phyloP scores from a whole-genome alignment of 345 rosid genomes.

The Heritiera littoralis region DNA sequence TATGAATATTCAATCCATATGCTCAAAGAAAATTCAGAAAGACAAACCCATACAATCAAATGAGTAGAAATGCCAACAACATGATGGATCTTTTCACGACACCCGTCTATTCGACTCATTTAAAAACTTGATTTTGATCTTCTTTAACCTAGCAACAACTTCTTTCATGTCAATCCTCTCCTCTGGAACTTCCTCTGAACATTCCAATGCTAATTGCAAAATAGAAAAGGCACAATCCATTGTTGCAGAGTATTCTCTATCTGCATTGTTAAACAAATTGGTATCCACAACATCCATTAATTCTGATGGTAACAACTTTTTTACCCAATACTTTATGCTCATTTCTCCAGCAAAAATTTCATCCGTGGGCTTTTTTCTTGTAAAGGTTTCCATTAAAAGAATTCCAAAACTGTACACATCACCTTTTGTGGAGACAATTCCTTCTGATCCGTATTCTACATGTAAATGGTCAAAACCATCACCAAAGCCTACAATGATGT shows the following conservation, averaged over 20 bases:
- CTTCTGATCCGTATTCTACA: conserved; percentile 19
- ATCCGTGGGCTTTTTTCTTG: conserved; percentile 24
- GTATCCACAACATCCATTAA: not conserved
- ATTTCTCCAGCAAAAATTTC: conserved; percentile 11
- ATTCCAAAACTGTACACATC: conserved; percentile 19
- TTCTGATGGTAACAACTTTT: not conserved
- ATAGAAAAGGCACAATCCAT: not conserved
- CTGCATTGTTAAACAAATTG: not conserved
- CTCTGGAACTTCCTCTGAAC: conserved; percentile 10
- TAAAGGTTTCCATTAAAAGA: conserved; percentile 1
- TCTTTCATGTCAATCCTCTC: conserved; percentile 19
- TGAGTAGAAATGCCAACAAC: not conserved
- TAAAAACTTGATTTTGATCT: not conserved
- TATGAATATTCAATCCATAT: too few species aligned
- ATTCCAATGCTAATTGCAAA: conserved; percentile 19
- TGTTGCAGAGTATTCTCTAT: not conserved
- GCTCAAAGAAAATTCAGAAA: not conserved
- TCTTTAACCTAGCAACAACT: conserved; percentile 8
- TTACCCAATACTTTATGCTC: conserved; percentile 15
- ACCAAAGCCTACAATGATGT: not conserved
- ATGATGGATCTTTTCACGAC: not conserved
- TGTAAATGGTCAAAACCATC: not conserved
- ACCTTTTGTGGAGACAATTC: conserved; percentile 12
- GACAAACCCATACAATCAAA: not conserved
- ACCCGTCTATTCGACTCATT: not conserved